Conservation (phyloP, 2,329 filamentous ascomycete genomes). For the Phialophora macrospora region DNA sequence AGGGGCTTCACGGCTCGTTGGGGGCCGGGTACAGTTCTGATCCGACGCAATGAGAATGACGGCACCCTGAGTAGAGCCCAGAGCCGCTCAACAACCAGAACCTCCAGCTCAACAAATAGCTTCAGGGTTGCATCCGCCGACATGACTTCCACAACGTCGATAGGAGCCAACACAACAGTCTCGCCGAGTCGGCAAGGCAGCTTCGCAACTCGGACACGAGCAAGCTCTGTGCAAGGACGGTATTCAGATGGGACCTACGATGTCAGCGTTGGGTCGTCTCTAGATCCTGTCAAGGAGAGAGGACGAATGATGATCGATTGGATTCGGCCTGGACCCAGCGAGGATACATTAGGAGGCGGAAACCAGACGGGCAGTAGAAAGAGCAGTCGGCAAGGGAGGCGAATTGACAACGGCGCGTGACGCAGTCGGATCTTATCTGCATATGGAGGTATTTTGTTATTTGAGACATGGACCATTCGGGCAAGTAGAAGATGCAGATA, state of each 20-base stretch:
- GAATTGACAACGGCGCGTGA: neutral
- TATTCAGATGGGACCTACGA: conserved; percentile 28
- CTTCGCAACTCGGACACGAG: neutral
- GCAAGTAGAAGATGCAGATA: neutral
- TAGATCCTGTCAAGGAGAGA: conserved; percentile 23
- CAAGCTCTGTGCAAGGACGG: conserved; percentile 19
- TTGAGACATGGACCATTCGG: neutral
- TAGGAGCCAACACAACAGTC: conserved; percentile 4
- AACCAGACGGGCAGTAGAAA: conserved; percentile 5
- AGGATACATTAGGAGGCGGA: neutral
- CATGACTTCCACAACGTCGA: conserved; percentile 11
- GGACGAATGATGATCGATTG: conserved; percentile 35
- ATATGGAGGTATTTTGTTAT: neutral
- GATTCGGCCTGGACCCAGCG: conserved; percentile 26
- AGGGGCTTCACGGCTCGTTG: conserved; percentile 35
- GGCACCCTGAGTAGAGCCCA: neutral
- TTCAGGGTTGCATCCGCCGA: conserved; percentile 1
- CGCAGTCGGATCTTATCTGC: neutral
- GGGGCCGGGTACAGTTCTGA: conserved; percentile 35
- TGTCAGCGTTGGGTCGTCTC: conserved; percentile 20
- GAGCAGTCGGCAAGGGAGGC: conserved; percentile 7
- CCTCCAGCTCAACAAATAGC: conserved; percentile 1
- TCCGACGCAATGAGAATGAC: conserved; percentile 24
- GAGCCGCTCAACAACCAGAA: neutral
- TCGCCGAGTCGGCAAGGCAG: conserved; percentile 15